Evolutionary conservation across 2,329 filamentous ascomycete species (phyloP), one percentile per base, ranked within the genome.

Genomic region (Bertia moriformis): DNA sequence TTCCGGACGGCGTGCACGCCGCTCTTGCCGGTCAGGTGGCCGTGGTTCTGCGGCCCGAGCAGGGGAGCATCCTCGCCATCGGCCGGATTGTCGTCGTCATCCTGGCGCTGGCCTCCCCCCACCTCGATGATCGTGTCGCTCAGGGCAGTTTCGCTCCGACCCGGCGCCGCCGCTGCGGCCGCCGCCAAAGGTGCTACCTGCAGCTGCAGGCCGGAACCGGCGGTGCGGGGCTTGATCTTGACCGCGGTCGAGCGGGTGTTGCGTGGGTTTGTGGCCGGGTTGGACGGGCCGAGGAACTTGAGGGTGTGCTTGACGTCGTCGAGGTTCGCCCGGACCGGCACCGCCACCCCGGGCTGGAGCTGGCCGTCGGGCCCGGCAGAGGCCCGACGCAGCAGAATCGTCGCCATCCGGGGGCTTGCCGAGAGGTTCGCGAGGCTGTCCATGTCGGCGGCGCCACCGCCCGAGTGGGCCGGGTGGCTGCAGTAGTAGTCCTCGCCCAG

Each of bases 251-350:
- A 71, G 14, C 67, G 66, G 1, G 75, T 78, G 41, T 66, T 67
- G 52, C 71, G 74, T 2, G 78, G 78, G 40, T 77, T 74, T 14
- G 70, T 68, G 4, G 78, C 78, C 15, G 71, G 69, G 49, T 82
- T 83, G 1, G 76, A 79, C 0, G 78, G 78, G 1, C 77, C 77
- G 0, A 82, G 68, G 44, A 74, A 69, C 45, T 74, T 77, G 35
- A 82, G 60, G 46, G 79, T 72, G 49, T 74, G 67, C 48, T 65
- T 67, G 60, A 79, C 73, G 39, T 81, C 74, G 39, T 73, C 66
- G 19, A 77, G 60, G 39, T 73, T 78, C 4, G 72, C 69, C 47
- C 73, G 69, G 4, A 79, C 61, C 0, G 65, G 60, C 1, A 60
- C 59, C 29, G 57, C 60, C n/a, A 60, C 46, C n/a, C n/a, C n/a